Evolutionary conservation across 306 rosid species (phyloP).

Genomic region (Malus fusca): DNA sequence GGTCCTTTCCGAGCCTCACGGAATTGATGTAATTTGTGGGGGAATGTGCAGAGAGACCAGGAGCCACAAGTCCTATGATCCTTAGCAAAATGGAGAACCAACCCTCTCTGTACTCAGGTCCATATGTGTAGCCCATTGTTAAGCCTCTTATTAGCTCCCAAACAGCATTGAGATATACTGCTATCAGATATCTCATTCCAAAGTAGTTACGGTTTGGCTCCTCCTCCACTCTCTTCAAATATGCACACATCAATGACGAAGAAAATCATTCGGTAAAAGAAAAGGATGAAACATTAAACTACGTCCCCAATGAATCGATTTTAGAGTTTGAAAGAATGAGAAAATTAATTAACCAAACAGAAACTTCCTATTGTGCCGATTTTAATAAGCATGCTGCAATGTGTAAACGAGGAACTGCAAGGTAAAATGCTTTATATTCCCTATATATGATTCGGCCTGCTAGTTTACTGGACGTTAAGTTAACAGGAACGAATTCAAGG

Average conservation of each 20-base stretch:
- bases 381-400: not conserved
- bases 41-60: constrained; percentile 65
- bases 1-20: constrained; percentile 47
- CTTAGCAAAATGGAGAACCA: constrained; percentile 48
- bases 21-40: constrained; percentile 53
- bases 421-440: not conserved
- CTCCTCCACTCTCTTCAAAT: constrained; percentile 41
- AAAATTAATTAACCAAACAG: not conserved
- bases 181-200: constrained; percentile 33
- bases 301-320: not conserved
- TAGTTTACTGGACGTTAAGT: not conserved
- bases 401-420: not conserved
- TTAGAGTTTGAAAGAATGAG: not conserved
- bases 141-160: constrained; percentile 69
- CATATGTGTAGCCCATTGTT: constrained; percentile 43
- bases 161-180: constrained; percentile 47
- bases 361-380: not conserved
- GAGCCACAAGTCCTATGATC: constrained; percentile 49
- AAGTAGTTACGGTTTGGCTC: constrained; percentile 69
- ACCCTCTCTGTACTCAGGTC: constrained; percentile 58
- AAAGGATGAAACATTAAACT: not conserved
- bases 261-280: constrained; percentile 1
- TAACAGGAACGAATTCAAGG: not conserved
- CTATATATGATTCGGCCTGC: not conserved
- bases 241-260: constrained; percentile 7